phyloP scores from a whole-genome alignment of 2,329 filamentous ascomycete species.

The Trichoderma breve region DNA sequence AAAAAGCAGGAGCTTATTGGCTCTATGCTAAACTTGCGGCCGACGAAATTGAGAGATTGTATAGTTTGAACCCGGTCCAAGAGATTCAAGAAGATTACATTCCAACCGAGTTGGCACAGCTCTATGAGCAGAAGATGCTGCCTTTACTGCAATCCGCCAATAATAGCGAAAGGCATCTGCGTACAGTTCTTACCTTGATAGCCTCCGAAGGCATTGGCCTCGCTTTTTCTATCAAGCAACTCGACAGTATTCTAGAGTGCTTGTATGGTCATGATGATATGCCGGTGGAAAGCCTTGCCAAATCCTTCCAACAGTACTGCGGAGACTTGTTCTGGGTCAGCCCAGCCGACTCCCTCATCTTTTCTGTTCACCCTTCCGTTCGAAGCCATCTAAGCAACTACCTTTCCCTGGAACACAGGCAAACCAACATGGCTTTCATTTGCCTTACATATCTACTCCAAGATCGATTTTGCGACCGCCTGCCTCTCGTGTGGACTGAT shows the following conservation, averaged over 20 bases:
- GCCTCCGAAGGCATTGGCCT: conserved; percentile 1
- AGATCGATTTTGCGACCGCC: background rate
- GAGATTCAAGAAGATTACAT: conserved; percentile 4
- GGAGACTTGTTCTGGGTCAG: conserved; percentile 19
- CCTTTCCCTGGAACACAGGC: conserved; percentile 19
- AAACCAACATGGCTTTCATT: conserved; percentile 24
- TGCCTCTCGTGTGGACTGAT: conserved; percentile 8
- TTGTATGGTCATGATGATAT: conserved; percentile 9
- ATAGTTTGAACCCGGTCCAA: background rate
- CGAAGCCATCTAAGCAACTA: conserved; percentile 15
- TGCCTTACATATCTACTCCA: conserved; percentile 26
- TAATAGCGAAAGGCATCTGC: conserved; percentile 17
- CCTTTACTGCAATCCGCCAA: conserved; percentile 25
- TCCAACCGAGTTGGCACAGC: conserved; percentile 16
- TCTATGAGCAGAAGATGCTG: conserved; percentile 23
- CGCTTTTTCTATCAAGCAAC: conserved; percentile 8
- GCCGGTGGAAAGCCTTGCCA: background rate
- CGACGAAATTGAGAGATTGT: conserved; percentile 15
- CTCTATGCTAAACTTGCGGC: conserved; percentile 22
- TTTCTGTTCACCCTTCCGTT: conserved; percentile 15
- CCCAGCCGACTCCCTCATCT: conserved; percentile 1
- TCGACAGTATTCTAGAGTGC: conserved; percentile 11
- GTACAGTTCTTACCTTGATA: conserved; percentile 18
- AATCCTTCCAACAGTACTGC: conserved; percentile 4
- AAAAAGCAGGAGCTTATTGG: conserved; percentile 21